Base-by-base conservation (phyloP, 257 asterid species). In the Solanum virginianum region DNA sequence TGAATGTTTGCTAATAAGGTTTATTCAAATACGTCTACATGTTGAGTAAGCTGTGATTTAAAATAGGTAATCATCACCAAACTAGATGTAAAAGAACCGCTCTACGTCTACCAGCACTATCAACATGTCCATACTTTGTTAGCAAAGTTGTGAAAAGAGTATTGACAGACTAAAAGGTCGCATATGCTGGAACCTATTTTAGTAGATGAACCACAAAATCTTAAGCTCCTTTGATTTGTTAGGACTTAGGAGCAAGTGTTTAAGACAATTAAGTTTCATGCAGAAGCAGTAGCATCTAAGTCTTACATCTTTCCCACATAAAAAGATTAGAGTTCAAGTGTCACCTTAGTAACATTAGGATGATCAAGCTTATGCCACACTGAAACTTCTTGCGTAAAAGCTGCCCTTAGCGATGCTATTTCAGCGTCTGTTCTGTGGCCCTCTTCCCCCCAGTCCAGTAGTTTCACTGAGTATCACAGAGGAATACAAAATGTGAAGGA, bases 381-480 rank as follows among this genome's bases (percentile, higher is more conserved):
- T 8, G 97, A 94, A 84, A 94, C 98, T 92, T 94, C 98, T 86
- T 94, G 98, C 14, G 97, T 91, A 87, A 94, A 94, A 79, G 97
- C 97, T 77, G 97, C 94, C 84, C 98, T 84, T 82, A 94, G 82
- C 8, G 97, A 93, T 29, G 91, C 86, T 86, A 93, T 87, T 88
- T 94, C 98, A 17, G 97, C 91, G 10, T 93, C 97, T 4, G 97
- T 93, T 85, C 96, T 85, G 88, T 93, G 96, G 84, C 98, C 97
- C 86, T 94, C 97, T 90, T 93, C 98, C 26, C 97, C 98, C 97
- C 97, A 94, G 90, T 94, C 98, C 81, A 94, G 93, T 91, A 94
- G 88, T 86, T 94, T 94, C 87, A 94, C 97, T 94, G 93, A 81
- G 82, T 86, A 83, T 87, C 87, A 87, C 11, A 59, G 81, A 85